Percentiles rank a stretch among this genome's conserved stretches.
phyloP scores from a whole-genome alignment of 345 rosid species.

The Rubroshorea leprosula region DNA sequence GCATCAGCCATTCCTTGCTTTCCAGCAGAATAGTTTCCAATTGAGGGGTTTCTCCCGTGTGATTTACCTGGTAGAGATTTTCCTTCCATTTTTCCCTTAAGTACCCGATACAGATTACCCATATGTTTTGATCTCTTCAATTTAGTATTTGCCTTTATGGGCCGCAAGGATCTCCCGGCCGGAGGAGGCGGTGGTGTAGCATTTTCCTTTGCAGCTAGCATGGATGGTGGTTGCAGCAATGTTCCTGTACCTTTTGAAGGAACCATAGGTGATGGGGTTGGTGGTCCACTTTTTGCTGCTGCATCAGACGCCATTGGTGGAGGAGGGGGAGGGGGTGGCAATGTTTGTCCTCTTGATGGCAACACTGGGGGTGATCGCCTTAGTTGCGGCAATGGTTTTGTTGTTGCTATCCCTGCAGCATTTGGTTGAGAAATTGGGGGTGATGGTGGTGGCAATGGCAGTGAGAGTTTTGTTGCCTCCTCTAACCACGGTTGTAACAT shows the following conservation, averaged over 20 bases:
- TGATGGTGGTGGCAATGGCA: slow-evolving; percentile 19
- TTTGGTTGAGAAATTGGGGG: too few relatives aligned
- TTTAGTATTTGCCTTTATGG: slow-evolving; percentile 63
- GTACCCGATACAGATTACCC: slow-evolving; percentile 61
- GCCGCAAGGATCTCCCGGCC: slow-evolving; percentile 48
- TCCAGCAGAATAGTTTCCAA: slow-evolving; percentile 27
- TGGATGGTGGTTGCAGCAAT: slow-evolving; percentile 30
- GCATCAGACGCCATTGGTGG: slow-evolving; percentile 22
- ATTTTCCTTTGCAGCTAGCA: slow-evolving; percentile 29
- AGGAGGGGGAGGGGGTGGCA: slow-evolving; percentile 39
- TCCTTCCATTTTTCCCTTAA: slow-evolving; percentile 80
- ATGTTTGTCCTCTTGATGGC: slow-evolving; percentile 15
- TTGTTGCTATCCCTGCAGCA: too few relatives aligned
- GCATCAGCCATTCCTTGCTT: slow-evolving; percentile 99
- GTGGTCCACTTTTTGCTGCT: slow-evolving; percentile 23
- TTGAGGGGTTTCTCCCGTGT: slow-evolving; percentile 29
- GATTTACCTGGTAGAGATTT: slow-evolving; percentile 33
- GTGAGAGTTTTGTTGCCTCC: too few relatives aligned
- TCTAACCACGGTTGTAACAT: too few relatives aligned
- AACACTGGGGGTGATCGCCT: slow-evolving; percentile 15
- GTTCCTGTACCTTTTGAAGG: slow-evolving; percentile 24
- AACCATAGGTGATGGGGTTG: slow-evolving; percentile 27
- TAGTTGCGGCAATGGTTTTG: too few relatives aligned
- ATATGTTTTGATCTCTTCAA: slow-evolving; percentile 80
- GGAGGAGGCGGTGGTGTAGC: slow-evolving; percentile 70